These are phyloP conservation scores for Cladosporium velox DNA, from an alignment of 2,329 filamentous ascomycete species.

Conservation along the genomic window DNA sequence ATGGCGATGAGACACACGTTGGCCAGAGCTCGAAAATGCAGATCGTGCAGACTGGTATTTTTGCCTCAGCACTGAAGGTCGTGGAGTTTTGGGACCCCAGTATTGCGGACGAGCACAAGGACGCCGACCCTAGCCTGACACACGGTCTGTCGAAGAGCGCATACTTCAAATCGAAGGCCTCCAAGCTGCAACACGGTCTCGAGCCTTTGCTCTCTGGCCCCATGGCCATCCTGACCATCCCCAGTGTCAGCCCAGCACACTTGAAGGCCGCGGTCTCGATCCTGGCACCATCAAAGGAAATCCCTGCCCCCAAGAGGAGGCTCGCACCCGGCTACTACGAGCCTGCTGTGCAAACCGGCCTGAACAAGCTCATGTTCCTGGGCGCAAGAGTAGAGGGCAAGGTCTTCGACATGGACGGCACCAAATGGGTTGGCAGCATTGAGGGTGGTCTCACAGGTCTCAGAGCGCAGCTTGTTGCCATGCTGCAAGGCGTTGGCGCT, in stretches of 20 bases:
- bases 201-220: constrained; percentile 79
- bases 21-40: constrained; percentile 63
- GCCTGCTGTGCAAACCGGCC: constrained; percentile 70
- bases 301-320: constrained; percentile 75
- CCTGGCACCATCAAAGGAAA: constrained; percentile 70
- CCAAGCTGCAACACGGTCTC: constrained; percentile 61
- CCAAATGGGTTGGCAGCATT: constrained; percentile 73
- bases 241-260: constrained; percentile 78
- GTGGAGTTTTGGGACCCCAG: constrained; percentile 72
- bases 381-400: constrained; percentile 85
- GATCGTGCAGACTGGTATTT: constrained; percentile 85
- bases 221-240: constrained; percentile 76
- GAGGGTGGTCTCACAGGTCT: constrained; percentile 78
- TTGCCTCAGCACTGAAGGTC: constrained; percentile 79
- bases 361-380: constrained; percentile 84
- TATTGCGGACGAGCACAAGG: constrained; percentile 26
- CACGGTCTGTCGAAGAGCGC: constrained; percentile 63
- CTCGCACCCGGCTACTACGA: constrained; percentile 82
- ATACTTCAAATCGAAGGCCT: constrained; percentile 50
- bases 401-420: constrained; percentile 75
- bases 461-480: constrained; percentile 74
- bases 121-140: constrained; percentile 51
- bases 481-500: constrained; percentile 79
- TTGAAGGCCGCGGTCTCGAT: constrained; percentile 78
- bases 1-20: constrained; percentile 59